Evolutionary conservation across 192 early-diverging fungal species (phyloP).

Genomic region (Endogone sp.): DNA sequence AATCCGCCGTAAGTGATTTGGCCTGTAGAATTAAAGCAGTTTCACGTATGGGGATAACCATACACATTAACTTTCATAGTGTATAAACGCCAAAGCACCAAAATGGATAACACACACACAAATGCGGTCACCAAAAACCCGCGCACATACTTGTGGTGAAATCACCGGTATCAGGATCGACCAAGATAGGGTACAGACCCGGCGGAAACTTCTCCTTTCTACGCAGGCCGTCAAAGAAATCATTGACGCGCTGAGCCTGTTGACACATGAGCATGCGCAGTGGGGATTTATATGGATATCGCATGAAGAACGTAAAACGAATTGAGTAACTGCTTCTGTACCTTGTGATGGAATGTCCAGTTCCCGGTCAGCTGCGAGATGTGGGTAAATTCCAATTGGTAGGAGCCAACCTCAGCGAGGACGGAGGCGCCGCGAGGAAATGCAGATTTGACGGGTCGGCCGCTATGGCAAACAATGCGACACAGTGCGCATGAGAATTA

Average conservation of each 20-base stretch:
- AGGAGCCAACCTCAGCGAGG: conserved; percentile 69
- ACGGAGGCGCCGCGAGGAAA: conserved; percentile 20
- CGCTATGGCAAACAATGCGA: conserved; percentile 8
- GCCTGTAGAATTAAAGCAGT: conserved; percentile 16
- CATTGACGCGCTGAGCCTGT: conserved; percentile 54
- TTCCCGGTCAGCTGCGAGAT: conserved; percentile 76
- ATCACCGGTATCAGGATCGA: conserved; percentile 30
- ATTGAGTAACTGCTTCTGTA: conserved; percentile 25
- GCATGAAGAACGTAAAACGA: too few species aligned
- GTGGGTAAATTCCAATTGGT: conserved; percentile 82
- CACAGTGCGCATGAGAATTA: too few species aligned
- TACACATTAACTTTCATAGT: too few species aligned
- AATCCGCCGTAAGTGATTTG: conserved; percentile 41
- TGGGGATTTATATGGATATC: too few species aligned
- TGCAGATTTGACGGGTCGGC: conserved; percentile 18
- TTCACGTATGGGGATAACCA: too few species aligned
- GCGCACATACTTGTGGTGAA: conserved; percentile 15
- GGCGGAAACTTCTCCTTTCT: conserved; percentile 30
- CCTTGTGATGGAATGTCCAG: conserved; percentile 56
- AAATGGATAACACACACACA: too few species aligned
- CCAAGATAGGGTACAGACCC: conserved; percentile 58
- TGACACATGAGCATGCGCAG: too few species aligned
- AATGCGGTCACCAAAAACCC: too few species aligned
- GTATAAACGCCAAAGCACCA: too few species aligned
- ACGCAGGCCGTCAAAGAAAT: conserved; percentile 36